Percentiles rank a stretch among this genome's conserved stretches.
phyloP scores from a whole-genome alignment of 768 basidiomycete genomes.

The Rossbeevera mucosa region DNA sequence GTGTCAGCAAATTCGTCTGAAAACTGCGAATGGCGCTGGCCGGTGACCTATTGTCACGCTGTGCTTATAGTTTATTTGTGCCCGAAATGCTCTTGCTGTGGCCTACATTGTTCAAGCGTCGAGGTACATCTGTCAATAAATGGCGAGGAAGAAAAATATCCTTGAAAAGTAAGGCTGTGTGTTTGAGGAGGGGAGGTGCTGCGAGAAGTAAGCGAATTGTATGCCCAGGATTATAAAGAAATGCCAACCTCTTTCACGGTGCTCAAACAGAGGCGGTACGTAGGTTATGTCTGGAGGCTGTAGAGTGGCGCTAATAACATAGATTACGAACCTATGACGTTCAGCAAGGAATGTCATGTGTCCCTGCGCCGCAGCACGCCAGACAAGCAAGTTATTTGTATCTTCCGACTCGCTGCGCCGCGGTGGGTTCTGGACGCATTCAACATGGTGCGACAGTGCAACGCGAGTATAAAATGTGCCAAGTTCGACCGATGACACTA shows the following conservation, averaged over 20 bases:
- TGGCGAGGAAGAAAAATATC: background rate
- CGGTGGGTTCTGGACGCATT: background rate
- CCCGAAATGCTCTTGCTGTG: background rate
- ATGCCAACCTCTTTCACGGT: background rate
- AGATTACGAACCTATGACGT: too few species aligned
- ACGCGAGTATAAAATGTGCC: slow-evolving; percentile 10
- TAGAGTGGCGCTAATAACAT: background rate
- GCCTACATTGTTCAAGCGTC: background rate
- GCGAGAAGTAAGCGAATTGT: too few species aligned
- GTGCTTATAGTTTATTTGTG: background rate
- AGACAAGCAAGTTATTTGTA: background rate
- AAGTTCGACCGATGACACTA: background rate
- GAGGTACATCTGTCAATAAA: background rate
- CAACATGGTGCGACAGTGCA: background rate
- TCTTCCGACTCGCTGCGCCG: background rate
- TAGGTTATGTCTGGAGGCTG: background rate
- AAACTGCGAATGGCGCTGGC: background rate
- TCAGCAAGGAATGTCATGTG: background rate
- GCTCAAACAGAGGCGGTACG: too few species aligned
- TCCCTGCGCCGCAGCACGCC: background rate
- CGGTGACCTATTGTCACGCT: background rate
- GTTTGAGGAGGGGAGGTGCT: background rate
- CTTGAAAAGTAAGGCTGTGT: background rate
- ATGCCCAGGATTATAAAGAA: too few species aligned
- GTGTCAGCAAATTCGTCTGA: too few species aligned